Evolutionary conservation across 202 grass and related monocot species (phyloP).

Genomic region (Carex arenaria): DNA sequence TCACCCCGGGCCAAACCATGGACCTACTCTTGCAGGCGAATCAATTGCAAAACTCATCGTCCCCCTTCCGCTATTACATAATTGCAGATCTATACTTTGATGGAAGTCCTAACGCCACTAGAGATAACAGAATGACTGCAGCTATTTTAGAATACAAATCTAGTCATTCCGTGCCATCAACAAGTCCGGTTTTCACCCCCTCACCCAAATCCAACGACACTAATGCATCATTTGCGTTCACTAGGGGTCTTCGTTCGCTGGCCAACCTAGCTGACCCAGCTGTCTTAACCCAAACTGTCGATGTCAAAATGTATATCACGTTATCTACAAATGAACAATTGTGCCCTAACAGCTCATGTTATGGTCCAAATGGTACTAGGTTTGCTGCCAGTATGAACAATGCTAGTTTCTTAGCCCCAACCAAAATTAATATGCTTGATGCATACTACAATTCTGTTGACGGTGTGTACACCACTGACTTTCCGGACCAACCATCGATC

Average conservation of each 20-base stretch:
- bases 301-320: too few species aligned
- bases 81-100: conserved; percentile 22
- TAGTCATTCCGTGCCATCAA: neutral
- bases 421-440: conserved; percentile 32
- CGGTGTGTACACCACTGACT: conserved; percentile 31
- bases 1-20: conserved; percentile 55
- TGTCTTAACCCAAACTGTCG: too few species aligned
- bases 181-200: neutral
- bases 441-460: conserved; percentile 38
- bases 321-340: too few species aligned
- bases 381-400: too few species aligned
- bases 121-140: conserved; percentile 24
- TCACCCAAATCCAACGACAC: conserved; percentile 25
- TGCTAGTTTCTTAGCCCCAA: conserved; percentile 31
- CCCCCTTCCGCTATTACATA: conserved; percentile 44
- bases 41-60: neutral
- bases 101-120: neutral
- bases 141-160: conserved; percentile 52
- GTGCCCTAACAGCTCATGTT: too few species aligned
- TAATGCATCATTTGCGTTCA: neutral
- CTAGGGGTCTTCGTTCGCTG: too few species aligned
- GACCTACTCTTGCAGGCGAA: conserved; percentile 47
- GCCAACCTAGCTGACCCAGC: too few species aligned
- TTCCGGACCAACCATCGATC: conserved; percentile 32
- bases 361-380: too few species aligned